phyloP scores from a whole-genome alignment of 2,329 filamentous ascomycete species.

The Scytalidium lignicola region DNA sequence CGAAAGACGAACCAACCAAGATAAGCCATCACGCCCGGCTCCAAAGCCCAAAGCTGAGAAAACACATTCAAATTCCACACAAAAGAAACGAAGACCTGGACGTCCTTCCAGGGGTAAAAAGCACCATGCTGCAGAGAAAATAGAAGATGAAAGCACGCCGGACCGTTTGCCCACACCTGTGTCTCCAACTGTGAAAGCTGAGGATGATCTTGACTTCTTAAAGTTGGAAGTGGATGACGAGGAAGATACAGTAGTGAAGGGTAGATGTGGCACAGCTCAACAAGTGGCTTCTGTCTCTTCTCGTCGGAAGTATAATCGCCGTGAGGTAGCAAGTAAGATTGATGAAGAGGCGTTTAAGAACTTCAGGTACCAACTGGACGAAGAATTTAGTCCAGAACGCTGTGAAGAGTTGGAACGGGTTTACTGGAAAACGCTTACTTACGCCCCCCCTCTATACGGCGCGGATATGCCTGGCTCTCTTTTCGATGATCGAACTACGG shows the following conservation, averaged over 20 bases:
- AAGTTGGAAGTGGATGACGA: conserved; percentile 33
- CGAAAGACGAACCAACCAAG: conserved; percentile 57
- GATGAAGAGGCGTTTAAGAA: conserved; percentile 87
- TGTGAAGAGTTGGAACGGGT: conserved; percentile 91
- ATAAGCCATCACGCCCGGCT: conserved; percentile 23
- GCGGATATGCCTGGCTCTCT: conserved; percentile 95
- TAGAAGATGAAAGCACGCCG: conserved; percentile 36
- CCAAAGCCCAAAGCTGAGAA: conserved; percentile 23
- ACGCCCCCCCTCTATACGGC: conserved; percentile 90
- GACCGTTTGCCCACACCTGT: conserved; percentile 47
- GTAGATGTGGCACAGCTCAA: conserved; percentile 43
- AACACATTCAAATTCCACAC: conserved; percentile 11
- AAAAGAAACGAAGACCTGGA: conserved; percentile 15
- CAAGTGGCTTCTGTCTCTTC: conserved; percentile 69
- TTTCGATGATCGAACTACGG: conserved; percentile 77
- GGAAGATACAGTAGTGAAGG: conserved; percentile 39
- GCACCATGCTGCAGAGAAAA: conserved; percentile 12
- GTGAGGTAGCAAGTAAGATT: conserved; percentile 71
- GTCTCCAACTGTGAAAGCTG: conserved; percentile 37
- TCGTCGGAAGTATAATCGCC: conserved; percentile 77
- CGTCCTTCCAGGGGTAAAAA: conserved; percentile 17
- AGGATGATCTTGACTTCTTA: conserved; percentile 29
- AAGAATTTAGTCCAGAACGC: conserved; percentile 84
- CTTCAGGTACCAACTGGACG: conserved; percentile 87
- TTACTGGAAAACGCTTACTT: conserved; percentile 97